phyloP scores from a whole-genome alignment of 2,329 filamentous ascomycete genomes.

The Botrytis medusae region DNA sequence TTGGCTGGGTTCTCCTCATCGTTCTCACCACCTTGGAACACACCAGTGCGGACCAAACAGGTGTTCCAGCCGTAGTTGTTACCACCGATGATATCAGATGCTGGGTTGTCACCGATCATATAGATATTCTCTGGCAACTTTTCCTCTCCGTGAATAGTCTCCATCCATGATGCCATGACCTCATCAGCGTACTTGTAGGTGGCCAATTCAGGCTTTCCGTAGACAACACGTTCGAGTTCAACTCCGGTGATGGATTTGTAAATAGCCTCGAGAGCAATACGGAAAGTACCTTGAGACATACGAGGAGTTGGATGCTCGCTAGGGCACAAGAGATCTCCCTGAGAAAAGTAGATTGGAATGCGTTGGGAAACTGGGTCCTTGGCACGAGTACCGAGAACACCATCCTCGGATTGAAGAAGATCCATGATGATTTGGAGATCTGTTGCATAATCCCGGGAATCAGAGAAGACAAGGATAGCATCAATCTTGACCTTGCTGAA shows the following conservation, averaged over 20 bases:
- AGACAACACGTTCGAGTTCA: constrained; percentile 73
- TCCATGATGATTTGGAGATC: constrained; percentile 78
- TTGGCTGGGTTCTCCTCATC: constrained; percentile 75
- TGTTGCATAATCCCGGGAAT: constrained; percentile 71
- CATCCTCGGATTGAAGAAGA: constrained; percentile 66
- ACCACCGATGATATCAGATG: constrained; percentile 71
- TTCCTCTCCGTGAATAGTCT: constrained; percentile 66
- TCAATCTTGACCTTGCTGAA: constrained; percentile 72
- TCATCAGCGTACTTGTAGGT: constrained; percentile 81
- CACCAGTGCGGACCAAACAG: constrained; percentile 73
- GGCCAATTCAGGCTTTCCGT: constrained; percentile 71
- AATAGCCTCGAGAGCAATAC: constrained; percentile 71
- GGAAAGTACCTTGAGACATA: constrained; percentile 74
- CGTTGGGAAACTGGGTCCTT: constrained; percentile 64
- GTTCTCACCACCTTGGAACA: constrained; percentile 63
- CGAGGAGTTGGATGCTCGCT: constrained; percentile 64
- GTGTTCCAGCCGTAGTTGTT: constrained; percentile 85
- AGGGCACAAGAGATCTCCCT: constrained; percentile 64
- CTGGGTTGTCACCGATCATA: constrained; percentile 76
- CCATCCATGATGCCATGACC: constrained; percentile 73
- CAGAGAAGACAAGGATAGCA: constrained; percentile 73
- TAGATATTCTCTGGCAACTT: constrained; percentile 58
- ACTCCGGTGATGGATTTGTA: constrained; percentile 69
- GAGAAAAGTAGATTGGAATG: constrained; percentile 74
- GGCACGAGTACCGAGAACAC: constrained; percentile 62